These are phyloP conservation scores for Pythium vanterpoolii DNA, from an alignment of 352 stramenopile genomes.

Conservation along the genomic window DNA sequence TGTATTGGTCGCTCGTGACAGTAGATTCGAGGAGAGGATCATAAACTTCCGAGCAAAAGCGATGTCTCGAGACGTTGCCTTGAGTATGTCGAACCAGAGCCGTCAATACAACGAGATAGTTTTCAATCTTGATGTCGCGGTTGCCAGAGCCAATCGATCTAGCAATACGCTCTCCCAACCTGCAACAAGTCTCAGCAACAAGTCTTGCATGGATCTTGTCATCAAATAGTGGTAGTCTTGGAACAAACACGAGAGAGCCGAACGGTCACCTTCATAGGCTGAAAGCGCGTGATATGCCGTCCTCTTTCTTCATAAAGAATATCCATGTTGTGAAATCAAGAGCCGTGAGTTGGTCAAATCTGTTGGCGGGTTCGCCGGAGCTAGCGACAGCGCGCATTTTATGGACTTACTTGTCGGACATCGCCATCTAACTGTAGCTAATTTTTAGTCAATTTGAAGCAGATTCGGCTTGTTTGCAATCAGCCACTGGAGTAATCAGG, in stretches of 20 bases:
- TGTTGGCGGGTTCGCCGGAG: slow-evolving; percentile 2
- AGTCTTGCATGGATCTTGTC: background rate
- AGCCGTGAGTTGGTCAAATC: slow-evolving; percentile 8
- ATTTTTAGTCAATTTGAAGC: background rate
- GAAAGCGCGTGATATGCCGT: slow-evolving; percentile 7
- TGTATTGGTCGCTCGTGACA: slow-evolving; percentile 2
- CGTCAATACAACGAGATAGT: slow-evolving; percentile 5
- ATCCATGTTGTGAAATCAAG: slow-evolving; percentile 12
- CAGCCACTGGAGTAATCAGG: slow-evolving; percentile 8
- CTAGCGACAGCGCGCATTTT: background rate
- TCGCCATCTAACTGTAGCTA: slow-evolving; percentile 2
- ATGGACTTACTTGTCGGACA: slow-evolving; percentile 5
- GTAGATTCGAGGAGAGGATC: slow-evolving; percentile 8
- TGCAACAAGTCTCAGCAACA: slow-evolving; percentile 1
- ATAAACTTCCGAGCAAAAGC: slow-evolving; percentile 5
- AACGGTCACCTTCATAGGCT: slow-evolving; percentile 4
- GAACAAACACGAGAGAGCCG: slow-evolving; percentile 6
- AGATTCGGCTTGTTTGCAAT: slow-evolving; percentile 3
- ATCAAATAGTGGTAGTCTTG: slow-evolving; percentile 1
- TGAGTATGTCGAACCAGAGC: background rate
- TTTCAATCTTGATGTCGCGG: slow-evolving; percentile 1
- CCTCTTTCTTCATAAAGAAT: slow-evolving; percentile 6
- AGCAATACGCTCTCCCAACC: slow-evolving; percentile 1
- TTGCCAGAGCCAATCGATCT: background rate
- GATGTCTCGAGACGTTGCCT: background rate